Evolutionary conservation across 441 rosid genomes (phyloP), one percentile per base, ranked within the genome.

Genomic region (Syzygium malaccense): DNA sequence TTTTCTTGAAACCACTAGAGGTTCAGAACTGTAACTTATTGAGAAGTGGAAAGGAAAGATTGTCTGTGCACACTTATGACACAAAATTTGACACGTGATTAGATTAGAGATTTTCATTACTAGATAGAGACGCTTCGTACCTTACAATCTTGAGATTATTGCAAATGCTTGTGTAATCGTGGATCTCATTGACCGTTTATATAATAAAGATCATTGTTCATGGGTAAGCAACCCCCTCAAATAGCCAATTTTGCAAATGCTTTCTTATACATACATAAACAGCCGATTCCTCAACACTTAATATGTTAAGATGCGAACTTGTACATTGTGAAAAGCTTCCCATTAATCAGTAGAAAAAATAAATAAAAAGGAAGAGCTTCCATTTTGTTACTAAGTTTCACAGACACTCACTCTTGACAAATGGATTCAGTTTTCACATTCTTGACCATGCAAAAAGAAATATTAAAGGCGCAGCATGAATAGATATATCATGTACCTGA

Each of bases 401-500:
- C n/a, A 75, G 51, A 75, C 83, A 75, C n/a, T 41, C 53, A 41
- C 9, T 75, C 51, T 23, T 75, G 83, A 75, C 17, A 41, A 75
- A 41, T 41, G 53, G n/a, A 75, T 41, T 75, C 83, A 75, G n/a
- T 41, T 75, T 75, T 75, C 83, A 41, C 83, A 75, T 23, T 75
- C 51, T 75, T 45, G 53, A 41, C 51, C 18, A 13, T 75, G 83
- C 51, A 41, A 75, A 75, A 75, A 23, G n/a, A 41, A 23, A 75
- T 75, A 75, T 41, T 41, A 75, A 41, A 41, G 51, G 15, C 10
- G 4, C 28, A 41, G 83, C 83, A 75, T 41, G 87, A 55, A 55
- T 32, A 56, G 53, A 23, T 54, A 83, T 75, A 87, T 30, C 85
- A 41, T 86, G 86, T 91, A 95, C 99, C 99, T 97, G 99, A 90